These are phyloP conservation scores for Colletotrichum endophyticum DNA, from an alignment of 2,329 filamentous ascomycete species.

Conservation along the genomic window DNA sequence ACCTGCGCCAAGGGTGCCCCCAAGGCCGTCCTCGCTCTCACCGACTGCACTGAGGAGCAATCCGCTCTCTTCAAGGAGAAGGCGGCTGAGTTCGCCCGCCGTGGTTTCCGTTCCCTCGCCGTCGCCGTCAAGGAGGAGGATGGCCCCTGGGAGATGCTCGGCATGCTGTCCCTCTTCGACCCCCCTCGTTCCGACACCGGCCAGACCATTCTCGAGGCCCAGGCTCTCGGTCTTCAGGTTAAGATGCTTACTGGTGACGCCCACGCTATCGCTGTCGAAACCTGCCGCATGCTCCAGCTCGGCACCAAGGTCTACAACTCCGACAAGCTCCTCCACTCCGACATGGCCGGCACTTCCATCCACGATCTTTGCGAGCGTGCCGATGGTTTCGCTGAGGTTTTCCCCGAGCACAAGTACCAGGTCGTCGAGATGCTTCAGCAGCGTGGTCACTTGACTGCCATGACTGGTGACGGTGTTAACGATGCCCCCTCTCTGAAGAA, in stretches of 20 bases:
- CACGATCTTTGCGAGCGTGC: constrained; percentile 79
- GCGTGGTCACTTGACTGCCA: constrained; percentile 74
- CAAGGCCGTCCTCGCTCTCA: constrained; percentile 74
- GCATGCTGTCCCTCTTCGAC: constrained; percentile 82
- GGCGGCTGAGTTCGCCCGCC: constrained; percentile 75
- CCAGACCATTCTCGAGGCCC: constrained; percentile 78
- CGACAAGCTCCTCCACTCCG: constrained; percentile 77
- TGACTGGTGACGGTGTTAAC: constrained; percentile 81
- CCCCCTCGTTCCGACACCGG: constrained; percentile 80
- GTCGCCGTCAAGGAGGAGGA: constrained; percentile 81
- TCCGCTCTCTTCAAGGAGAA: constrained; percentile 73
- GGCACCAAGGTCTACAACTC: constrained; percentile 85
- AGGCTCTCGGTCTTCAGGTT: constrained; percentile 76
- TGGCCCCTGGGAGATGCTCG: constrained; percentile 74
- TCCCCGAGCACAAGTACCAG: constrained; percentile 79
- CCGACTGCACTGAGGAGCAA: constrained; percentile 69
- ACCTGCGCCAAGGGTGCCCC: constrained; percentile 80
- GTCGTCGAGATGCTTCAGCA: constrained; percentile 79
- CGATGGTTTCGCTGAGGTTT: constrained; percentile 76
- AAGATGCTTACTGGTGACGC: constrained; percentile 86
- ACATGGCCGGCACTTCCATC: constrained; percentile 74
- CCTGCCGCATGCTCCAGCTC: constrained; percentile 81
- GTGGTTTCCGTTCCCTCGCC: constrained; percentile 82
- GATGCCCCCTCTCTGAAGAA: constrained; percentile 77
- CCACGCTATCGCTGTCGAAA: constrained; percentile 81